Evolutionary conservation across 768 basidiomycete genomes (phyloP).

Genomic region (Mycena latifolia): DNA sequence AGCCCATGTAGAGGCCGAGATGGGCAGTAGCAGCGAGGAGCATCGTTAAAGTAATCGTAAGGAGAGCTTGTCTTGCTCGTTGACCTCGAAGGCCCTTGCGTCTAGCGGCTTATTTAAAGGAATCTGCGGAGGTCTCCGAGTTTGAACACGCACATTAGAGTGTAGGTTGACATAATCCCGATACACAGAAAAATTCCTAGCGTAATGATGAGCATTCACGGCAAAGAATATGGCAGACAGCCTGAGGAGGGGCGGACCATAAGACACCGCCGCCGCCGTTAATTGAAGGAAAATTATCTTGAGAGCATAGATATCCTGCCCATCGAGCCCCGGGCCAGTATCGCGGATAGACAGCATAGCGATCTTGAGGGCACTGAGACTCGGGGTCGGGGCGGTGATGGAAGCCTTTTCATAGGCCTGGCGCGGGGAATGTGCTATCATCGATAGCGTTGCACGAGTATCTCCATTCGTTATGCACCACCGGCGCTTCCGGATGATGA

Average conservation of each 20-base stretch:
- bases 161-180: conserved; percentile 24
- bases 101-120: conserved; percentile 5
- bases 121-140: too few species aligned
- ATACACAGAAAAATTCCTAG: conserved; percentile 24
- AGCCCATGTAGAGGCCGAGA: conserved; percentile 25
- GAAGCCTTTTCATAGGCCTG: not conserved
- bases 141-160: conserved; percentile 19
- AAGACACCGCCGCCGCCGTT: conserved; percentile 21
- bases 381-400: not conserved
- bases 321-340: conserved; percentile 35
- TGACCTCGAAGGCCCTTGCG: conserved; percentile 25
- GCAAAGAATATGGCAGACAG: not conserved
- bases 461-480: conserved; percentile 3
- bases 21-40: conserved; percentile 29
- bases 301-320: conserved; percentile 26
- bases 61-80: conserved; percentile 25
- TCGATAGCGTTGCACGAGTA: not conserved
- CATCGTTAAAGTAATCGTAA: conserved; percentile 23
- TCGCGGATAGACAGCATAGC: conserved; percentile 25
- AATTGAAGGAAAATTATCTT: conserved; percentile 27
- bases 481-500: conserved; percentile 19
- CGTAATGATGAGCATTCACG: not conserved
- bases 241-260: conserved; percentile 17
- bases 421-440: conserved; percentile 1
- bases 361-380: not conserved